Evolutionary conservation across 176 grass and related monocot genomes (phyloP), one percentile per base, ranked within the genome.

Genomic region (Saccharum officinarum): DNA sequence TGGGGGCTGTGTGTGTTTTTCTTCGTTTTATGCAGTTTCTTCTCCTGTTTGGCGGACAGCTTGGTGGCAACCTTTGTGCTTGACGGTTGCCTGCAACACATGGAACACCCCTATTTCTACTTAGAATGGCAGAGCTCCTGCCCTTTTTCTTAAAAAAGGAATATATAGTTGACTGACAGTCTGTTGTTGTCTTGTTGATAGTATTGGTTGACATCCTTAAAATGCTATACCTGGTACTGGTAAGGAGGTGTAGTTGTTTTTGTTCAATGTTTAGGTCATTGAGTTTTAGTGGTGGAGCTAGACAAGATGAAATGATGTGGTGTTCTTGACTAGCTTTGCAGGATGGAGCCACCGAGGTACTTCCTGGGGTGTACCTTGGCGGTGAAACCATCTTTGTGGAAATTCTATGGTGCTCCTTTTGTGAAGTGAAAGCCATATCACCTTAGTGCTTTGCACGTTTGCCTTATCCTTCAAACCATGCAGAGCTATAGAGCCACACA

Each of bases 381-480:
- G 10, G 70, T 71, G 90, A 91, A n/a, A 88, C 61, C 67, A 60
- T 82, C 87, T 68, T 92, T 71, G 9, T 93, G 73, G 86, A 84
- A 87, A 86, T 81, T 81, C 30, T 95, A 55, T 90, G 90, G 62
- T 88, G 86, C 83, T 93, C 84, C 67, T 79, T 95, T 78, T 90
- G 95, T 50, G 91, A 92, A 83, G 83, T 93, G 60, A 82, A 95
- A 87, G 85, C 92, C 64, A 90, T 92, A 77, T 87, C 83, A 61
- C 80, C 54, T 84, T 73, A 93, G 92, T 98, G 91, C 60, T 98
- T 93, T 74, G 91, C 80, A 73, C 93, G 92, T 87, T 89, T 88
- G 23, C 85, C 91, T 76, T 92, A 88, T 84, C 84, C 87, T 74
- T 77, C 85, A 52, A 88, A 87, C 89, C 82, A 79, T 82, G 80